These are phyloP conservation scores for Phytophthora tentaculata DNA, from an alignment of 352 stramenopile genomes.

Conservation along the genomic window DNA sequence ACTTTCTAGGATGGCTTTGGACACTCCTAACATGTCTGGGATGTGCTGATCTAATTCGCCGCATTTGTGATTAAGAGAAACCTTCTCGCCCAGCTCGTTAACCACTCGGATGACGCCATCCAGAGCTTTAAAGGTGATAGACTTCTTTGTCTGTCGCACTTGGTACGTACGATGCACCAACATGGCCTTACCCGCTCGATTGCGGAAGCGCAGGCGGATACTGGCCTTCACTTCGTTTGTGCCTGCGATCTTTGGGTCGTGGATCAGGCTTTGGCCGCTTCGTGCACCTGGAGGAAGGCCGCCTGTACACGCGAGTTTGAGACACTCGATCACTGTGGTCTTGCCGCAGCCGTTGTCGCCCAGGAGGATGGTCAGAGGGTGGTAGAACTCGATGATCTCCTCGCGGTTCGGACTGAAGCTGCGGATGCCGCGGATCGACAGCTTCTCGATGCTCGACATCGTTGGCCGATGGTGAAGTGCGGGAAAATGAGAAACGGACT, in stretches of 20 bases:
- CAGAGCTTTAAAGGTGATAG: slow-evolving; percentile 95
- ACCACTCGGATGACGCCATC: slow-evolving; percentile 94
- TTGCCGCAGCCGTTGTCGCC: slow-evolving; percentile 98
- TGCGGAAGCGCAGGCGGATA: slow-evolving; percentile 93
- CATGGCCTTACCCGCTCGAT: slow-evolving; percentile 85
- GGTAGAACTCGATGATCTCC: slow-evolving; percentile 97
- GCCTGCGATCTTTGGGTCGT: slow-evolving; percentile 94
- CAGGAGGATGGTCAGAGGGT: slow-evolving; percentile 99
- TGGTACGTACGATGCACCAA: slow-evolving; percentile 96
- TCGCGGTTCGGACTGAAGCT: slow-evolving; percentile 97
- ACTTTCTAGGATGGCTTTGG: slow-evolving; percentile 98
- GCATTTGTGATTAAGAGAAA: slow-evolving; percentile 95
- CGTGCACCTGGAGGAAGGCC: slow-evolving; percentile 91
- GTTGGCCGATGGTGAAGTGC: not conserved
- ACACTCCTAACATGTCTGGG: slow-evolving; percentile 95
- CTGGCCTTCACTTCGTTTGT: slow-evolving; percentile 93
- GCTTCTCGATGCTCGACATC: slow-evolving; percentile 99
- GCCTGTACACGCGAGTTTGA: slow-evolving; percentile 98
- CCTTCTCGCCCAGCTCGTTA: slow-evolving; percentile 91
- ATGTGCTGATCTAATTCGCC: slow-evolving; percentile 95
- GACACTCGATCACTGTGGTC: slow-evolving; percentile 99
- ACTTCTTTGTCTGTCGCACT: slow-evolving; percentile 93
- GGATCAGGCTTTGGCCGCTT: slow-evolving; percentile 94
- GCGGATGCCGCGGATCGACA: slow-evolving; percentile 98
- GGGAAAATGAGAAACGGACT: not conserved